Base-by-base conservation (phyloP, 164 flowering plant genomes). In the Stephania japonica region DNA sequence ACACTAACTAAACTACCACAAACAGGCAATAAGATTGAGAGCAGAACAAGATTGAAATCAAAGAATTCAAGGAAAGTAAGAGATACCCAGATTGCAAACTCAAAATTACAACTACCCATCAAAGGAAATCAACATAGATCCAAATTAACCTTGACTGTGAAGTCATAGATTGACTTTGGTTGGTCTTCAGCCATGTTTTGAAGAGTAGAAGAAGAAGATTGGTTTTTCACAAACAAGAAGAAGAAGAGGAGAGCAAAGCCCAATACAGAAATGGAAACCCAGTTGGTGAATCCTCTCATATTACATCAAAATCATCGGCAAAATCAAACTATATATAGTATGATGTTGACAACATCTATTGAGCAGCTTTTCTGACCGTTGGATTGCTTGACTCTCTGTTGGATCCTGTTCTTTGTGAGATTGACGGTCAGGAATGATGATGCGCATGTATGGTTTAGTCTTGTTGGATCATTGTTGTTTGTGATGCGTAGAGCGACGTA, bases 131-230 rank as follows among this genome's bases (percentile, higher is more conserved):
- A n/a, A 56, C 6, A 56, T 16, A 5, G 19, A 56, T 19, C 62
- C 62, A 21, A 59, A 47, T n/a, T 42, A 72, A 83, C 85, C 83
- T 83, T 80, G 74, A 83, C 80, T 16, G 85, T 74, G 78, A 78
- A 83, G 47, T 83, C 83, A 70, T 80, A 80, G 25, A 83, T 70
- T 63, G 83, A 76, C n/a, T 74, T 76, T 75, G 83, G 81, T 23
- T 23, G 5, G n/a, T 74, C 78, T 62, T 65, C 75, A 1, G 79
- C 76, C 80, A 66, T 79, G 43, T 78, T 63, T 62, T 74, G 56
- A 12, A 12, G 77, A 64, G 76, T 14, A 32, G 38, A 32, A 41
- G 76, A 25, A 41, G 66, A 42, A 75, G 72, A 68, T 69, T 75
- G 81, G 10, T 47, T 68, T 24, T 53, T 56, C 38, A 21, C 24